Conservation (phyloP, 768 basidiomycete genomes). For the Panus rudis region DNA sequence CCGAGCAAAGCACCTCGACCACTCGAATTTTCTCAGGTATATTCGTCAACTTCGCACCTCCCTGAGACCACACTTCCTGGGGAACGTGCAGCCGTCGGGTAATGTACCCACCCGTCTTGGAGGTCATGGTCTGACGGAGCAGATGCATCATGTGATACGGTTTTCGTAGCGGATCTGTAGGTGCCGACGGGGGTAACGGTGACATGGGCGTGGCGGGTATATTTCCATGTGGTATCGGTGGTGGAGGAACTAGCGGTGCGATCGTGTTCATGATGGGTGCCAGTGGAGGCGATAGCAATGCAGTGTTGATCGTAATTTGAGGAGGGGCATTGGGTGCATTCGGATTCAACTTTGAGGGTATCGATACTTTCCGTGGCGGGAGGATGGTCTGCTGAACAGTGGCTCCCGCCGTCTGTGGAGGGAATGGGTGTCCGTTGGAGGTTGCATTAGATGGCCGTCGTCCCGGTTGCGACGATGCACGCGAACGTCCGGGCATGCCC, state of each 20-base stretch:
- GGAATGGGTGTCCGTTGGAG: conserved; percentile 43
- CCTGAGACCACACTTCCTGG: conserved; percentile 86
- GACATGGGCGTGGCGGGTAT: conserved; percentile 72
- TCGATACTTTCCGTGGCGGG: conserved; percentile 53
- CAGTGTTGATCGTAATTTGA: conserved; percentile 44
- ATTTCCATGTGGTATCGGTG: conserved; percentile 44
- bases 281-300: conserved; percentile 36
- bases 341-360: conserved; percentile 50
- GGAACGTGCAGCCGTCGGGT: conserved; percentile 84
- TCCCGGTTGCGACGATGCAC: conserved; percentile 75
- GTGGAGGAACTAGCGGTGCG: conserved; percentile 37
- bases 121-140: conserved; percentile 71
- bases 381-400: too few relatives aligned
- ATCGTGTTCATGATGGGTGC: conserved; percentile 20
- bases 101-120: conserved; percentile 79
- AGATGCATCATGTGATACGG: conserved; percentile 90
- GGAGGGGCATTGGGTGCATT: conserved; percentile 39
- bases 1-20: conserved; percentile 70
- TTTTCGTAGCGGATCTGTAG: conserved; percentile 66
- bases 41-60: conserved; percentile 78
- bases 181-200: conserved; percentile 67
- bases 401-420: conserved; percentile 48
- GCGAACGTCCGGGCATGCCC: conserved; percentile 36
- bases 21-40: conserved; percentile 82
- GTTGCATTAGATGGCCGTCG: conserved; percentile 55